These are phyloP conservation scores for Durusdinium trenchii DNA, from an alignment of 73 alveolate genomes.

Conservation along the genomic window DNA sequence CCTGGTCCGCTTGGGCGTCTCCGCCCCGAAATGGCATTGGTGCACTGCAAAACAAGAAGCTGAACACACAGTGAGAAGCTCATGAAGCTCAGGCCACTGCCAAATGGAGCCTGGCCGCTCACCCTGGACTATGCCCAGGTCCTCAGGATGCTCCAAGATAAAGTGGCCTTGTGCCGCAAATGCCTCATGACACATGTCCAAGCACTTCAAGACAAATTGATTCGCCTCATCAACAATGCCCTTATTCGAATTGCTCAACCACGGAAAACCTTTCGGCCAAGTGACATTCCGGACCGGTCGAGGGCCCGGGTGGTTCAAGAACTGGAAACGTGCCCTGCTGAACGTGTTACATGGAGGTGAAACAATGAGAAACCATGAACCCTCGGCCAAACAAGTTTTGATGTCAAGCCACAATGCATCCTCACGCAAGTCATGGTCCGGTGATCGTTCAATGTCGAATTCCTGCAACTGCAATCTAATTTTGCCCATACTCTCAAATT, in stretches of 20 bases:
- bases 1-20: background rate
- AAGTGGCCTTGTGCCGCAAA: background rate
- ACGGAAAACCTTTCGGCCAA: background rate
- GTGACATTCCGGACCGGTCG: background rate
- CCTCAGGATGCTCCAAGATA: conserved; percentile 24
- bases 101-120: background rate
- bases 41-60: background rate
- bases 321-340: background rate
- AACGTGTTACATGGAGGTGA: conserved; percentile 22
- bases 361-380: background rate
- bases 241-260: background rate
- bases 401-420: background rate
- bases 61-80: background rate
- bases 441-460: background rate
- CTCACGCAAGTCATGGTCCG: background rate
- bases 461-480: background rate
- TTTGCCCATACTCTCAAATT: too few relatives aligned
- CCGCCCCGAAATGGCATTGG: background rate
- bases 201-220: background rate
- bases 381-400: background rate
- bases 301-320: background rate
- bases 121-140: background rate
- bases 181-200: background rate
- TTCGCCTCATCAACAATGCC: background rate
- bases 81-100: background rate